Base-by-base conservation (phyloP, 805 yeast species). In the Wickerhamomyces subpelliculosus region DNA sequence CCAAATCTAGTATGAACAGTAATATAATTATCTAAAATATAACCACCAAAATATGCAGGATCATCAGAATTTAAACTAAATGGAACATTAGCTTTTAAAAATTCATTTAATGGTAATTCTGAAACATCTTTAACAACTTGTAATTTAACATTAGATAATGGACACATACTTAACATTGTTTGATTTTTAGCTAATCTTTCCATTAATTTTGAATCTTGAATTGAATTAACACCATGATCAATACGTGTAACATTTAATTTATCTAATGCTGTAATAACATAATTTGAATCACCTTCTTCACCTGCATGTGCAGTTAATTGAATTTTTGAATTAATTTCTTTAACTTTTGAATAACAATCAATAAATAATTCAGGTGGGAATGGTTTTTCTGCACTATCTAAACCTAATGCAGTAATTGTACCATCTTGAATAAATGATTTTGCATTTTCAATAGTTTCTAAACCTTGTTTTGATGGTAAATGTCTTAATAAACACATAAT, bases 1-100 rank as follows among this genome's bases (percentile, higher is more conserved):
- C 78, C 78, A 58, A 84, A 84, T 45, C 72, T 67, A 38, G 73
- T 66, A 44, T 83, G 84, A 22, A 83, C 84, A 27, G 72, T 73
- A 23, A 72, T 54, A 58, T 84, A 84, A 60, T 84, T 84, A 54
- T 84, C 90, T 46, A 84, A 62, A 46, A 84, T 76, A 60, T 83
- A 84, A n/a, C 87, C 90, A 34, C 90, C 90, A 54, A 84, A 84
- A 57, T 84, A 84, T 4, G 93, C 84, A 28, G 88, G 88, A 54
- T 80, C 88, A 54, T 80, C 87, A 4, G 84, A 77, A 59, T 85
- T 85, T 56, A 84, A 67, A 31, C 87, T 78, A 58, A 85, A 80
- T 21, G 86, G 80, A 18, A 84, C 81, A 44, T 72, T 68, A 23
- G 67, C 64, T 8, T 80, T 84, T 35, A 85, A 58, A 47, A 81